Conservation (phyloP, 805 yeast species). For the Wickerhamomyces strasburgensis region DNA sequence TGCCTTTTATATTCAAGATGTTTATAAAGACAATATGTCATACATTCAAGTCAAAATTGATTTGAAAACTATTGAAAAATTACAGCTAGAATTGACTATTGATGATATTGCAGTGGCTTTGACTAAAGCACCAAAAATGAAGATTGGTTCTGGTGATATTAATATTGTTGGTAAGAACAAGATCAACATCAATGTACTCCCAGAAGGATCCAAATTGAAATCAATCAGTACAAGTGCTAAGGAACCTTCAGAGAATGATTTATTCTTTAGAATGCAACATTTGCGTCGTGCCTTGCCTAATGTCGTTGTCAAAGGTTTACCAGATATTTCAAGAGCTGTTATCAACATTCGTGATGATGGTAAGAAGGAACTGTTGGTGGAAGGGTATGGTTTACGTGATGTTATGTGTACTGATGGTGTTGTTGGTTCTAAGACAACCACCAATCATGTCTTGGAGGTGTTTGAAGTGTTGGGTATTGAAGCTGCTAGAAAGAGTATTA, state of each 20-base stretch:
- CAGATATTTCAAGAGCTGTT: constrained; percentile 92
- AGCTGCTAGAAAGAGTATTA: constrained; percentile 92
- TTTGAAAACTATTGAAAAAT: constrained; percentile 73
- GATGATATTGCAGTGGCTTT: constrained; percentile 85
- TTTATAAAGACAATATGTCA: constrained; percentile 74
- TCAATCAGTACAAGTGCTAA: constrained; percentile 39
- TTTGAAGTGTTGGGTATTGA: constrained; percentile 90
- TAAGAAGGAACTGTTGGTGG: constrained; percentile 87
- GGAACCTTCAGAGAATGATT: constrained; percentile 38
- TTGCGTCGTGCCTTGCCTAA: constrained; percentile 79
- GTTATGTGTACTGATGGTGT: constrained; percentile 99
- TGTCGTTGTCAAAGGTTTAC: constrained; percentile 88
- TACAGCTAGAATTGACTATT: constrained; percentile 83
- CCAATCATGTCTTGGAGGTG: constrained; percentile 92
- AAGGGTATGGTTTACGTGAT: constrained; percentile 93
- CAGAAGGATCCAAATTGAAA: constrained; percentile 38
- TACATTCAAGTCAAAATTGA: constrained; percentile 80
- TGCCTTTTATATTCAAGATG: constrained; percentile 88
- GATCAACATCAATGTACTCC: constrained; percentile 56
- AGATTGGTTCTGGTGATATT: constrained; percentile 70
- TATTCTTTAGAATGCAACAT: constrained; percentile 86
- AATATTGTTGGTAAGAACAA: constrained; percentile 59
- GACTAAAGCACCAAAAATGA: constrained; percentile 80
- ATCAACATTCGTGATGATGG: constrained; percentile 86
- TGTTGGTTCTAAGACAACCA: constrained; percentile 76